Evolutionary conservation across 805 yeast genomes (phyloP).

Genomic region (Yamadazyma ubonensis): DNA sequence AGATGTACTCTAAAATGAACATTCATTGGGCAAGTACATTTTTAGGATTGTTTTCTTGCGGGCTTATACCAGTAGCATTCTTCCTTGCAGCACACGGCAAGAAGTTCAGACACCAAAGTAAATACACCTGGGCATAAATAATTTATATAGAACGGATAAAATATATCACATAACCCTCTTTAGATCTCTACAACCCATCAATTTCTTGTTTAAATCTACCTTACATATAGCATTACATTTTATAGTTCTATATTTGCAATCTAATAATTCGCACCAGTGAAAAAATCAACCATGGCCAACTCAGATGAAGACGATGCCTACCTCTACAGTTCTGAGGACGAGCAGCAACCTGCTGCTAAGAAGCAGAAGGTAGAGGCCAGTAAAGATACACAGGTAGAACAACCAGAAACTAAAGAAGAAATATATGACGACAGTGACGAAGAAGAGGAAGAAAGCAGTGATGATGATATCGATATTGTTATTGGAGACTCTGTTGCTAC

Average conservation of each 20-base stretch:
- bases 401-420: conserved; percentile 35
- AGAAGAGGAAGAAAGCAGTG: conserved; percentile 47
- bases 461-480: conserved; percentile 80
- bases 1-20: conserved; percentile 43
- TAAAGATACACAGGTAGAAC: conserved; percentile 19
- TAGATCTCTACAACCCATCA: too few species aligned
- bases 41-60: conserved; percentile 49
- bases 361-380: conserved; percentile 13
- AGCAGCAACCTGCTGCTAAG: conserved; percentile 27
- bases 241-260: too few species aligned
- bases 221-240: too few species aligned
- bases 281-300: conserved; percentile 9
- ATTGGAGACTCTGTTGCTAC: conserved; percentile 45
- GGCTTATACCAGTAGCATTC: conserved; percentile 55
- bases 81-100: conserved; percentile 51
- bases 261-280: conserved; percentile 8
- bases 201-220: too few species aligned
- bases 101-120: conserved; percentile 23
- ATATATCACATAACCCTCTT: neutral
- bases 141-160: neutral
- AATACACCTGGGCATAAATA: conserved; percentile 24
- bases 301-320: conserved; percentile 63
- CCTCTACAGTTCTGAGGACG: conserved; percentile 58
- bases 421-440: conserved; percentile 44
- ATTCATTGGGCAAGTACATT: conserved; percentile 56